Base-by-base conservation (phyloP, 2,329 filamentous ascomycete species). In the Fusarium sp. region DNA sequence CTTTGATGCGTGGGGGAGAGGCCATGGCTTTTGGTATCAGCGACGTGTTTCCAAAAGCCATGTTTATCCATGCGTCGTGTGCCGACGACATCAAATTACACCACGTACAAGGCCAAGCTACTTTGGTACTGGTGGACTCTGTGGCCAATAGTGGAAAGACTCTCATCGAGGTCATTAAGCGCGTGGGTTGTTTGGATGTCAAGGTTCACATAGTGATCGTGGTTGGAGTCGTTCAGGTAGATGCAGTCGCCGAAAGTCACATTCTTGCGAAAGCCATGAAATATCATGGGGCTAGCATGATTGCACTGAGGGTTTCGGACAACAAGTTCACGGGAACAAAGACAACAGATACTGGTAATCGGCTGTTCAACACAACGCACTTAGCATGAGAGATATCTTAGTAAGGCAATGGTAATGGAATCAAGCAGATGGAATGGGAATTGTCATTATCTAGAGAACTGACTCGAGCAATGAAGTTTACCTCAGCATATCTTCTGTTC, bases 1-100 rank as follows among this genome's bases (percentile, higher is more conserved):
- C 87, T 0, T 64, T 90, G n/a, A 90, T 90, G 87, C 84, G 87
- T 10, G 87, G 84, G 3, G 88, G 87, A 10, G 87, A 89, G 64
- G 81, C 87, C 1, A 87, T 91, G 84, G 88, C 88, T 0, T 73
- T 83, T 2, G 87, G 87, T 0, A 78, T 91, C 45, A 85, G 75
- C 65, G 80, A 87, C 0, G 84, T 78, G 0, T 83, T 90, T 7
- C 84, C 83, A 0, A 59, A 57, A 0, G 85, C 87, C 6, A 81
- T 78, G 71, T 87, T 88, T 52, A 47, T 87, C 1, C 86, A 88
- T 53, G 79, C 79, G 4, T 73, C 67, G 2, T 7, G 48, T 5
- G 75, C 81, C 0, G 53, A 72, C 0, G 82, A 89, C 35, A 66
- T 90, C 40, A 75, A 75, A 44, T 3, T 30, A 0, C 40, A 81